Base-by-base conservation (phyloP, 2,329 filamentous ascomycete genomes). In the Aspergillus latus region DNA sequence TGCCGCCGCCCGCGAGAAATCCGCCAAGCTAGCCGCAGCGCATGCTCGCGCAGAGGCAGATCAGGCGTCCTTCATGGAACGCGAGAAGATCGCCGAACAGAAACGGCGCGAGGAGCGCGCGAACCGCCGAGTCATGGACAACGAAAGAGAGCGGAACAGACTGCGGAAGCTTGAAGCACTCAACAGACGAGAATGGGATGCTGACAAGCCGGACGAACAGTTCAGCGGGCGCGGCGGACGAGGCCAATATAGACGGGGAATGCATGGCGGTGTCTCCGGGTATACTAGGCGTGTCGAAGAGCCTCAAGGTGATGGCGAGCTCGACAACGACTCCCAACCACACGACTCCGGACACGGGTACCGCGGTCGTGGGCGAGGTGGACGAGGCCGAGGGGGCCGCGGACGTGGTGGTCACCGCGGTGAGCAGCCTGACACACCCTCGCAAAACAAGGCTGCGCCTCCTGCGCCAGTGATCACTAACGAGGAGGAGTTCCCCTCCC, bases 1-100 rank as follows among this genome's bases (percentile, higher is more conserved):
- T 58, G 83, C 81, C 6, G 77, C 79, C 36, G 87, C 87, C 64
- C 80, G 80, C 59, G 78, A 86, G 62, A 82, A 85, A 56, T 87
- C 86, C 52, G 82, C 81, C 5, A 78, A 82, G 49, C 77, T 84
- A 11, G 78, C 80, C 8, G 84, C 82, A 7, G 83, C 84, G 0
- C 84, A 88, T 66, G 82, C 82, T 1, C 80, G 84, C 28, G 84
- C 85, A n/a, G 83, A 88, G 73, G 84, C 84, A n/a, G 86, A 89
- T 61, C 80, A 82, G 52, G 84, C 84, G 2, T 82, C 80, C 0
- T 88, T 87, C 67, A 79, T 84, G 42, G 80, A 85, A 56, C 79
- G 85, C n/a, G 86, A 88, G 66, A 81, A 82, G 36, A 73, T 83
- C 8, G 81, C 83, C 0, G 79, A 80, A 21, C 77, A 80, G 62